phyloP scores from a whole-genome alignment of 148 eudicot species.

The Heliamphora exappendiculata region DNA sequence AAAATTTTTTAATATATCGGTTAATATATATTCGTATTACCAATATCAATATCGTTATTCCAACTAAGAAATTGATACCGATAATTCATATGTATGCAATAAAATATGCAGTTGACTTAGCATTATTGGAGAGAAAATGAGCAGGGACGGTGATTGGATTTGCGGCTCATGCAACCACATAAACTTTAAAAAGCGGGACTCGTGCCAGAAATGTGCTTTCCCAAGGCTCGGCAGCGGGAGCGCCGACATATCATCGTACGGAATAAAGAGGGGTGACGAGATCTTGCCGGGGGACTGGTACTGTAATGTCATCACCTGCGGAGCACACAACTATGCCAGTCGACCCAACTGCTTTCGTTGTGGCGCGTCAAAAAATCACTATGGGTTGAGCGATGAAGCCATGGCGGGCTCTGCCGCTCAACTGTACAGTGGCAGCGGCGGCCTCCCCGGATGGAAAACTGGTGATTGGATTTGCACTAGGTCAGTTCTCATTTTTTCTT shows the following conservation, averaged over 20 bases:
- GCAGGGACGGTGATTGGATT: slow-evolving; percentile 77
- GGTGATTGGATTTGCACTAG: slow-evolving; percentile 85
- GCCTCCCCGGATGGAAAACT: slow-evolving; percentile 71
- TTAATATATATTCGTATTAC: no score
- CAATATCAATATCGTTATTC: no score
- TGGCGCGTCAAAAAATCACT: slow-evolving; percentile 26
- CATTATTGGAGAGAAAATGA: slow-evolving; percentile 29
- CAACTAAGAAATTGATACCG: no score
- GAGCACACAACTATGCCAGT: slow-evolving; percentile 85
- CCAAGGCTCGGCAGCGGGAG: slow-evolving; percentile 32
- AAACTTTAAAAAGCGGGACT: slow-evolving; percentile 66
- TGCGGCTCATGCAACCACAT: slow-evolving; percentile 66
- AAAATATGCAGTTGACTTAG: no score
- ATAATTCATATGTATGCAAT: no score
- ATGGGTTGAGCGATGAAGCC: slow-evolving; percentile 25
- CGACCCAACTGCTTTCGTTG: slow-evolving; percentile 57
- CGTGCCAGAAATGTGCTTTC: slow-evolving; percentile 55
- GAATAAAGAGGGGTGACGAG: slow-evolving; percentile 24
- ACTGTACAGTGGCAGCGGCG: slow-evolving; percentile 25
- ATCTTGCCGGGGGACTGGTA: slow-evolving; percentile 86
- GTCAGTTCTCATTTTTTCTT: slow-evolving; percentile 19
- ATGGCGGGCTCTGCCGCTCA: slow-evolving; percentile 30
- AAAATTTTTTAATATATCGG: no score
- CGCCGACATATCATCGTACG: slow-evolving; percentile 23
- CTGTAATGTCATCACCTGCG: slow-evolving; percentile 55